Conservation (phyloP, 495 filamentous ascomycete genomes). For the Penicillium flavigenum region DNA sequence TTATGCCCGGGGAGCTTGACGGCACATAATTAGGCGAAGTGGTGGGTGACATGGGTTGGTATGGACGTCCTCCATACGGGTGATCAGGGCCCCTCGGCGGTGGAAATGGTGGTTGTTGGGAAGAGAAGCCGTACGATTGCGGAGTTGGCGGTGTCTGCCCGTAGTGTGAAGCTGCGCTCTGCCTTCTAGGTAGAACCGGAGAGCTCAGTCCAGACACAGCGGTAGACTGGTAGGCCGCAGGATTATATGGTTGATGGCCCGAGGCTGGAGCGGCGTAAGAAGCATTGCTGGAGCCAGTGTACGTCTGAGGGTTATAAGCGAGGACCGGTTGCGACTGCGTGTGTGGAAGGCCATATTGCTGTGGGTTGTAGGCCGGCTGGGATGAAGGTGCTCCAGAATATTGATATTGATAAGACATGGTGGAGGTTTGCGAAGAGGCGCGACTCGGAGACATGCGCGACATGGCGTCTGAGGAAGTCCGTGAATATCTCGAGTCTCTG, state of each 20-base stretch:
- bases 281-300: conserved; percentile 41
- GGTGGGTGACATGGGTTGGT: conserved; percentile 26
- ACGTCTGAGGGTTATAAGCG: conserved; percentile 42
- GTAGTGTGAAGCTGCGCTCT: conserved; percentile 35
- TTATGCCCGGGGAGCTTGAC: conserved; percentile 24
- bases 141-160: conserved; percentile 37
- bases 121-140: conserved; percentile 34
- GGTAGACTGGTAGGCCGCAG: conserved; percentile 60
- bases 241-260: conserved; percentile 67
- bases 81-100: conserved; percentile 51
- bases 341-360: conserved; percentile 69
- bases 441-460: conserved; percentile 48
- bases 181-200: conserved; percentile 31
- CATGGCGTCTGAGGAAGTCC: conserved; percentile 33
- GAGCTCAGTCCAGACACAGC: conserved; percentile 28
- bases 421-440: conserved; percentile 43
- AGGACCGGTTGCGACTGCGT: conserved; percentile 50
- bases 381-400: conserved; percentile 48
- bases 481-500: conserved; percentile 36
- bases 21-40: conserved; percentile 27
- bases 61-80: conserved; percentile 43
- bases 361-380: conserved; percentile 75
- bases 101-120: conserved; percentile 42
- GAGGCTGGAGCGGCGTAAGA: conserved; percentile 29
- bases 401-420: conserved; percentile 63